Conservation (phyloP, 2,329 filamentous ascomycete species). For the Scedosporium boydii region DNA sequence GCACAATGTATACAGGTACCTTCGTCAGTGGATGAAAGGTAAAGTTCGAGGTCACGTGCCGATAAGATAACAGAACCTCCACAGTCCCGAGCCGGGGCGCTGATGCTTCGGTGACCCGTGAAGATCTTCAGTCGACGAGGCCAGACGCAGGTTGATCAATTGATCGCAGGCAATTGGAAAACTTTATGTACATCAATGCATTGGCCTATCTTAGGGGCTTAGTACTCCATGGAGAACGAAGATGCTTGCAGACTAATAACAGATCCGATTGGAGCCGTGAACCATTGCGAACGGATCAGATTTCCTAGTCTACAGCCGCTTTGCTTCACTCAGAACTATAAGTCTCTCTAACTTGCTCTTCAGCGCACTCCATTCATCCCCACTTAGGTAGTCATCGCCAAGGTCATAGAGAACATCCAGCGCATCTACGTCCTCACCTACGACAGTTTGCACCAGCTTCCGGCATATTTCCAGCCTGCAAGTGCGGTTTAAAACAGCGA, state of each 20-base stretch:
- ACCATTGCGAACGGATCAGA: too few relatives aligned
- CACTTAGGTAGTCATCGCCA: neutral
- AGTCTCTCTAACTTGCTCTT: neutral
- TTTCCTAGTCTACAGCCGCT: too few relatives aligned
- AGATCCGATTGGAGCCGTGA: too few relatives aligned
- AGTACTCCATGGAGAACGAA: too few relatives aligned
- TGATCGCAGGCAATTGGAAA: neutral
- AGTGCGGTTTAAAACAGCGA: neutral
- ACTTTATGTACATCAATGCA: too few relatives aligned
- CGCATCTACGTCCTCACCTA: neutral
- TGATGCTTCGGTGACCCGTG: too few relatives aligned
- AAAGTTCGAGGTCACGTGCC: neutral
- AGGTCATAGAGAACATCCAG: neutral
- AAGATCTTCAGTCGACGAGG: neutral
- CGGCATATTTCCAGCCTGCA: neutral
- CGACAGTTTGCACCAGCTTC: neutral
- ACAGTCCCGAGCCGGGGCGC: neutral
- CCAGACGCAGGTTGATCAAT: neutral
- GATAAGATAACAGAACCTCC: slow-evolving; percentile 1
- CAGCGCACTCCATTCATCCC: neutral
- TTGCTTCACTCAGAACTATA: neutral
- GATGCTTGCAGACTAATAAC: too few relatives aligned
- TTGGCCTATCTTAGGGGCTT: too few relatives aligned
- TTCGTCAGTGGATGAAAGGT: too few relatives aligned
- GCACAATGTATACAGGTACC: neutral